A percentile compares a stretch with the other conserved stretches of the same genome.
Evolutionary conservation across 495 filamentous ascomycete species (phyloP).

Genomic region (Talaromyces nanjingensis): DNA sequence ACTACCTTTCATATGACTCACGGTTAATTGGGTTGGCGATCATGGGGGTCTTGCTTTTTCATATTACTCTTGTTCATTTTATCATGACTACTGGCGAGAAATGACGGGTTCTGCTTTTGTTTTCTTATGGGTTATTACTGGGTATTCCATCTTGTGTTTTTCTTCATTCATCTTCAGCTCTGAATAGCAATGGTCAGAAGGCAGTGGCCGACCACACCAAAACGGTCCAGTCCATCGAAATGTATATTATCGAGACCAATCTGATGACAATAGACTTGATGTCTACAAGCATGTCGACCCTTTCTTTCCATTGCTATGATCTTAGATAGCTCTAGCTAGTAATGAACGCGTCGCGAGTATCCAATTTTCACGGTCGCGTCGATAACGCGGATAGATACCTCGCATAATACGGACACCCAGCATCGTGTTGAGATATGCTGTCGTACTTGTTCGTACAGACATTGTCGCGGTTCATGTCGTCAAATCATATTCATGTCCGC

Average conservation of each 20-base stretch:
- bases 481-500: neutral
- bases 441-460: neutral
- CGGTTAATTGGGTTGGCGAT: conserved; percentile 43
- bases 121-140: conserved; percentile 11
- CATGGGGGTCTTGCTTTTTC: conserved; percentile 32
- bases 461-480: neutral
- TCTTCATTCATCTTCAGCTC: conserved; percentile 18
- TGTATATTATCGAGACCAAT: conserved; percentile 8
- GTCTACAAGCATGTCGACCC: conserved; percentile 11
- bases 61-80: conserved; percentile 26
- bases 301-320: conserved; percentile 5
- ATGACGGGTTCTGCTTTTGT: conserved; percentile 41
- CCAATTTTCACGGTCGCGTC: neutral
- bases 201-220: conserved; percentile 14
- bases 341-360: conserved; percentile 1
- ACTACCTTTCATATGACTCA: conserved; percentile 16
- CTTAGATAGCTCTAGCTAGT: conserved; percentile 1
- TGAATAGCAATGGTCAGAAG: conserved; percentile 30
- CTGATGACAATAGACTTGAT: conserved; percentile 9
- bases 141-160: conserved; percentile 22
- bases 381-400: neutral
- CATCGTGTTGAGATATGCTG: neutral
- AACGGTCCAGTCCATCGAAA: conserved; percentile 4
- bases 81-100: conserved; percentile 43
- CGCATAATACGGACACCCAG: neutral